A percentile compares a stretch with the other conserved stretches of the same genome.
phyloP scores from a whole-genome alignment of 1,284 basidiomycete genomes.

The Gastroboletus turbinatus region DNA sequence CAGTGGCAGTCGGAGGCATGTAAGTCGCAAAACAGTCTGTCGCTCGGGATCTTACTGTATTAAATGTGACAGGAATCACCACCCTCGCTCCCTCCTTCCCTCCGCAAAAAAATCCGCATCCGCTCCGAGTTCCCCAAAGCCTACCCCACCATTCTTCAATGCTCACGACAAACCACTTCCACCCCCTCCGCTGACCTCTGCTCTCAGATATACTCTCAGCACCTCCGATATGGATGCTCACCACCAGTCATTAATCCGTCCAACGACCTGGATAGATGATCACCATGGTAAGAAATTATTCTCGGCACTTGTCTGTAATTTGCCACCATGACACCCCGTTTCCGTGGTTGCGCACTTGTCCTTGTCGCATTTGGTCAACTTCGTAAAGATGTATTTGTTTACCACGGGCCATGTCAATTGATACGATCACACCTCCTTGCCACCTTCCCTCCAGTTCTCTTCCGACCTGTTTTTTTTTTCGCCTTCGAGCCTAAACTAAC shows the following conservation, averaged over 20 bases:
- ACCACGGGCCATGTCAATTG: constrained; percentile 24
- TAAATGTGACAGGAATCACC: constrained; percentile 17
- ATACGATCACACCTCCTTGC: constrained; percentile 13
- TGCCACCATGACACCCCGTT: constrained; percentile 22
- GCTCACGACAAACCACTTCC: constrained; percentile 30
- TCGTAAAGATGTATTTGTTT: constrained; percentile 26
- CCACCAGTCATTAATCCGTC: constrained; percentile 16
- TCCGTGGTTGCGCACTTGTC: constrained; percentile 13
- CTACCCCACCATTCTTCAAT: constrained; percentile 10
- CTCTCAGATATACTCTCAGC: constrained; percentile 15
- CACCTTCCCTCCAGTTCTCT: constrained; percentile 3
- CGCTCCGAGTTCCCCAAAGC: constrained; percentile 29
- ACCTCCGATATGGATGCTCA: constrained; percentile 29
- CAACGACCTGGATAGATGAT: constrained; percentile 29
- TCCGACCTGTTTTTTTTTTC: constrained; percentile 3
- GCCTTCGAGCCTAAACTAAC: constrained; percentile 15
- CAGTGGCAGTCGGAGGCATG: constrained; percentile 16
- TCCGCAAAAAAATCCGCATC: constrained; percentile 27
- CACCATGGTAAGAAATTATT: constrained; percentile 22
- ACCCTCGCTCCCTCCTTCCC: constrained; percentile 26
- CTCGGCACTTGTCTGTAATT: constrained; percentile 5
- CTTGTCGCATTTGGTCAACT: constrained; percentile 6
- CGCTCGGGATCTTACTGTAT: not conserved
- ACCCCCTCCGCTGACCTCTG: constrained; percentile 22
- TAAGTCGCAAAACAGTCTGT: constrained; percentile 18